Base-by-base conservation (phyloP, 352 stramenopile species). In the Thraustochytrium sp. region DNA sequence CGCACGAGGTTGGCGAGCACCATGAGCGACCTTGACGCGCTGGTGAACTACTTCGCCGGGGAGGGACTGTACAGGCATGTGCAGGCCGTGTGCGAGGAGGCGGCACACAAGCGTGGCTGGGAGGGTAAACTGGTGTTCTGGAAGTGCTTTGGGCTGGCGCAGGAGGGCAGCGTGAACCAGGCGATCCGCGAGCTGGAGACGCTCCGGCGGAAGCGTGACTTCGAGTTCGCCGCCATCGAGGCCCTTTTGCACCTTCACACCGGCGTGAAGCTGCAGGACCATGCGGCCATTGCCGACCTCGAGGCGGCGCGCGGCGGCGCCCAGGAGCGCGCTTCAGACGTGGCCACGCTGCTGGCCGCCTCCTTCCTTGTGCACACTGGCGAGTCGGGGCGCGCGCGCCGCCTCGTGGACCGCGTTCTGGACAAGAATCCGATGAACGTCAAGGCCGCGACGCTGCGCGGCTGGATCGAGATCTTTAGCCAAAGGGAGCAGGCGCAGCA, bases 41-140 rank as follows among this genome's bases (percentile, higher is more conserved):
- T 85, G 13, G 42, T 88, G 18, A 76, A 82, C 59, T 94, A 93
- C 85, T 96, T 95, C 86, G 77, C 94, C 48, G 90, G 92, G 82
- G 93, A 94, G 84, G 90, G 92, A 63, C 94, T 92, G 90, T 94
- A 92, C 78, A 87, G 93, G 76, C 91, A 96, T 82, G 89, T 94
- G 5, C 90, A 95, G 85, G 88, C 89, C 4, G 86, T 94, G 2
- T 95, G 92, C 76, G 90, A 94, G 86, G 86, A 87, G 29, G 78
- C 93, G n/a, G 88, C 95, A 18, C 88, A 90, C 48, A 95, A 94
- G 86, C 91, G 91, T 75, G 92, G 91, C 83, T 93, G 87, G 40
- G 92, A 96, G 76, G 86, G 90, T 26, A 82, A 85, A n/a, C 86
- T 96, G 21, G 37, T 94, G 48, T 96, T 95, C 86, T 96, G 92